Percentiles rank a stretch among this genome's conserved stretches.
Conservation (phyloP, 2,329 filamentous ascomycete genomes). For the Stachybotrys echinatus region DNA sequence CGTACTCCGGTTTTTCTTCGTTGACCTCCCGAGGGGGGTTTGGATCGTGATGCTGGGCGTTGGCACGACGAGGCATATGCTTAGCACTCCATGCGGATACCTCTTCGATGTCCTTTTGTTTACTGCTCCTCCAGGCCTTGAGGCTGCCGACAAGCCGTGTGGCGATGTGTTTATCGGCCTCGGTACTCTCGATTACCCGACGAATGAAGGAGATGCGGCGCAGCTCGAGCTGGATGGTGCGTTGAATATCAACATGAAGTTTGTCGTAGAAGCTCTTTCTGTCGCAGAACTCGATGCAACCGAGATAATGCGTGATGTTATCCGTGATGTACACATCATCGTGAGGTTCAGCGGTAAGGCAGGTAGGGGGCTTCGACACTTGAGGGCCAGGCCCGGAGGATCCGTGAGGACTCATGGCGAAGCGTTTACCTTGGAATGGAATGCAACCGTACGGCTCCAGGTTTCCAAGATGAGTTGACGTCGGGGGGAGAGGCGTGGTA, state of each 20-base stretch:
- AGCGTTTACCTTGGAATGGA: too few species aligned
- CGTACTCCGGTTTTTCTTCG: background rate
- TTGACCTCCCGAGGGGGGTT: background rate
- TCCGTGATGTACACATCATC: slow-evolving; percentile 1
- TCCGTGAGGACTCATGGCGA: background rate
- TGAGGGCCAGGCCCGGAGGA: too few species aligned
- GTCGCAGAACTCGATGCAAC: slow-evolving; percentile 2
- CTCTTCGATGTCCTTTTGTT: background rate
- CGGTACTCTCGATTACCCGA: background rate
- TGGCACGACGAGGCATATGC: background rate
- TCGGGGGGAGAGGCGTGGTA: too few species aligned
- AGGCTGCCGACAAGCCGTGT: background rate
- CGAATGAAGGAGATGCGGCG: slow-evolving; percentile 3
- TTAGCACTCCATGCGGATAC: background rate
- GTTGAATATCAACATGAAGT: background rate
- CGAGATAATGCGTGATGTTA: slow-evolving; percentile 1
- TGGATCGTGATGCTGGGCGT: background rate
- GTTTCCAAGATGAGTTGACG: too few species aligned
- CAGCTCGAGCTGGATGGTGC: background rate
- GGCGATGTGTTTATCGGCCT: background rate
- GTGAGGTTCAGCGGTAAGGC: slow-evolving; percentile 2
- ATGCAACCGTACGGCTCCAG: too few species aligned
- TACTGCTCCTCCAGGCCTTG: background rate
- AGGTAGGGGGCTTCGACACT: slow-evolving; percentile 5
- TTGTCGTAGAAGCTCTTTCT: background rate